These are phyloP conservation scores for Neurospora sp. DNA, from an alignment of 495 filamentous ascomycete genomes.

Conservation along the genomic window DNA sequence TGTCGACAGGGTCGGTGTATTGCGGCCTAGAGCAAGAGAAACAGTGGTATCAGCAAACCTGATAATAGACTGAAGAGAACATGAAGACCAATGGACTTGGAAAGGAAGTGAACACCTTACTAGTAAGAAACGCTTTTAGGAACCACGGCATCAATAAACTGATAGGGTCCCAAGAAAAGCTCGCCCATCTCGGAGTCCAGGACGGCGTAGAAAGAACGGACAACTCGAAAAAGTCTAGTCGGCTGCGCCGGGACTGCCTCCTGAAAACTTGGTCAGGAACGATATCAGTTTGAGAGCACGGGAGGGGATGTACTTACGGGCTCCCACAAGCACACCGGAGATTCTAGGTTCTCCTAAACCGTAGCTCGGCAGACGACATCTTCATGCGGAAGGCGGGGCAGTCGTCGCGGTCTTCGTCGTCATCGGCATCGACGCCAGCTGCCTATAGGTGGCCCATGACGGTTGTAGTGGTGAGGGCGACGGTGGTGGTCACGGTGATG, in stretches of 20 bases:
- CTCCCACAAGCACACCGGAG: background rate
- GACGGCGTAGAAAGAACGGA: background rate
- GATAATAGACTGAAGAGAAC: background rate
- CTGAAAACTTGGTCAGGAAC: background rate
- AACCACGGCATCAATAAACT: background rate
- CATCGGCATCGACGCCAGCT: background rate
- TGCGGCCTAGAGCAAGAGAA: background rate
- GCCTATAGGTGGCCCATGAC: background rate
- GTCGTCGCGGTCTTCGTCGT: background rate
- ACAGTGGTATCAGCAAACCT: background rate
- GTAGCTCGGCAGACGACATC: background rate
- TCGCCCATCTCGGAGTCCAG: background rate
- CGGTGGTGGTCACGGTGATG: background rate
- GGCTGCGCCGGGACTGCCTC: background rate
- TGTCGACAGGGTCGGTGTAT: background rate
- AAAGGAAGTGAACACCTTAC: background rate
- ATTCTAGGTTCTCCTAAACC: background rate
- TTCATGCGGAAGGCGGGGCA: background rate
- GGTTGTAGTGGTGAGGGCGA: background rate
- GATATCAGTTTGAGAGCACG: background rate
- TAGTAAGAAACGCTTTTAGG: background rate
- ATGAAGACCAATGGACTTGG: background rate
- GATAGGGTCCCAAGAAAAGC: background rate
- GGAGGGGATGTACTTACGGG: background rate
- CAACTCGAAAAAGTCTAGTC: background rate